Evolutionary conservation across 768 basidiomycete genomes (phyloP).

Genomic region (Terana coerulea): DNA sequence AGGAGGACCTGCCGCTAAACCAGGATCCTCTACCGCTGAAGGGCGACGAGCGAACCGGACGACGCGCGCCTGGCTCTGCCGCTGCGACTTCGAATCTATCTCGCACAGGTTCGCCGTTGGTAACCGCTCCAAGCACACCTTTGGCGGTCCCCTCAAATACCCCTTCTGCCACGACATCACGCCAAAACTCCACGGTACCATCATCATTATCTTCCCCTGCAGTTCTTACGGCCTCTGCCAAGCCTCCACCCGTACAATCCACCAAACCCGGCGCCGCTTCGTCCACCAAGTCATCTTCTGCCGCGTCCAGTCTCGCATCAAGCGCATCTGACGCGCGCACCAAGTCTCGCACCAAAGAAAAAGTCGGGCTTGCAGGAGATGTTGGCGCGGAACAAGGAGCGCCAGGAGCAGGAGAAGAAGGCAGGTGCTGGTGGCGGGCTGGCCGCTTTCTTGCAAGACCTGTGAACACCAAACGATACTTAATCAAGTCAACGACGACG

Average conservation of each 20-base stretch:
- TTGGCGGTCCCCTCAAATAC: neutral
- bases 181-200: neutral
- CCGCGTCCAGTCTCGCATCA: neutral
- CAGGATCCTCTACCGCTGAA: slow-evolving; percentile 3
- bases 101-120: neutral
- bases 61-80: no score
- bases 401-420: slow-evolving; percentile 40
- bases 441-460: slow-evolving; percentile 49
- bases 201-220: no score
- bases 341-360: slow-evolving; percentile 47
- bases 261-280: neutral
- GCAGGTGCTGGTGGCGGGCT: slow-evolving; percentile 35
- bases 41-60: no score
- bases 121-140: neutral
- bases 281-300: neutral
- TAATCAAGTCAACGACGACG: no score
- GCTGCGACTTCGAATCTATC: no score
- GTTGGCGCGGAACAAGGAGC: slow-evolving; percentile 56
- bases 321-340: slow-evolving; percentile 6
- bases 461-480: slow-evolving; percentile 29
- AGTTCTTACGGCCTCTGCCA: no score
- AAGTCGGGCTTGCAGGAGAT: slow-evolving; percentile 58
- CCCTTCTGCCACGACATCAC: neutral
- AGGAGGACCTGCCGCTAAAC: slow-evolving; percentile 23
- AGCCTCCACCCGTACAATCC: neutral